Evolutionary conservation across 2,329 filamentous ascomycete genomes (phyloP).

Genomic region (Monosporascus sp.): DNA sequence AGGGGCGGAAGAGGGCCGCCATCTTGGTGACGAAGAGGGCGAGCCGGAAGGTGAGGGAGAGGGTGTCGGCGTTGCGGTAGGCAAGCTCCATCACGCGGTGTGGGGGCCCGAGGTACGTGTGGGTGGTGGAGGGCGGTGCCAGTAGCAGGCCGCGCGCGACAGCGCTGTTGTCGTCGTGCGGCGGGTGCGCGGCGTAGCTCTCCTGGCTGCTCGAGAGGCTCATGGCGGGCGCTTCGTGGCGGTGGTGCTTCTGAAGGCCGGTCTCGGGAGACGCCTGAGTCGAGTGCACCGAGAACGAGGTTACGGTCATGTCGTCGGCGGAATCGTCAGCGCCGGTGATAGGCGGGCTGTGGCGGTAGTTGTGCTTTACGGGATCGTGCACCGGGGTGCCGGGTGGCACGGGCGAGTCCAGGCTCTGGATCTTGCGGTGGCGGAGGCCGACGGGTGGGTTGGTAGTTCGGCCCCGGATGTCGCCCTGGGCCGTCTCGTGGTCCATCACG

Average conservation of each 20-base stretch:
- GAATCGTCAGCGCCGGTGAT: slow-evolving; percentile 19
- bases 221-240: slow-evolving; percentile 30
- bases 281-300: slow-evolving; percentile 17
- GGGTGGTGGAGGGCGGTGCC: slow-evolving; percentile 14
- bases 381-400: slow-evolving; percentile 43
- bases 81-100: slow-evolving; percentile 29
- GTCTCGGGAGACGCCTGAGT: slow-evolving; percentile 23
- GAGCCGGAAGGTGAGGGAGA: slow-evolving; percentile 44
- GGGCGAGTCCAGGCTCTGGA: slow-evolving; percentile 53
- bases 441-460: slow-evolving; percentile 33
- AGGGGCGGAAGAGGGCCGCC: slow-evolving; percentile 58
- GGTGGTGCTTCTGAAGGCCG: slow-evolving; percentile 27
- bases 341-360: slow-evolving; percentile 9
- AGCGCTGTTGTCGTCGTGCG: slow-evolving; percentile 22
- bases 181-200: slow-evolving; percentile 20
- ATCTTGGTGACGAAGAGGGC: slow-evolving; percentile 65
- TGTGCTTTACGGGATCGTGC: slow-evolving; percentile 31
- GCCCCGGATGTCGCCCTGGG: slow-evolving; percentile 36
- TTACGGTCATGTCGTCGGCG: slow-evolving; percentile 24
- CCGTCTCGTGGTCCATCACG: slow-evolving; percentile 66
- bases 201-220: slow-evolving; percentile 38
- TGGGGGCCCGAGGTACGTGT: slow-evolving; percentile 9
- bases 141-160: slow-evolving; percentile 6
- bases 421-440: slow-evolving; percentile 39
- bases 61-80: slow-evolving; percentile 23